Evolutionary conservation across 202 grass and related monocot genomes (phyloP).

Genomic region (Digitaria exilis): DNA sequence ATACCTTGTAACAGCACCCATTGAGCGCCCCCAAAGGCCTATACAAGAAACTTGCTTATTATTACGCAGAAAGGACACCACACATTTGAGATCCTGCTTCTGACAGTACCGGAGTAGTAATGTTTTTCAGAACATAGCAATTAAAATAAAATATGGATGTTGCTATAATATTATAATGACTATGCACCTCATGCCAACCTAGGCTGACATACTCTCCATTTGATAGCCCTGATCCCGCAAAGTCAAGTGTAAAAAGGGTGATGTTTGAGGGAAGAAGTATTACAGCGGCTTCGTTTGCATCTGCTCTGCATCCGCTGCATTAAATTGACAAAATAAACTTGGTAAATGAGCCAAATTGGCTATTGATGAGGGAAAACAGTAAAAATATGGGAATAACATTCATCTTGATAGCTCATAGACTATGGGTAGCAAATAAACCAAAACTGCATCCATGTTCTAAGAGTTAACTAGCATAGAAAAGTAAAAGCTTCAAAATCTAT

Average conservation of each 20-base stretch:
- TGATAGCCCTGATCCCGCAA: conserved; percentile 95
- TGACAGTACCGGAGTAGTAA: conserved; percentile 43
- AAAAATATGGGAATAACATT: conserved; percentile 29
- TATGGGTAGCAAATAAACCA: background rate
- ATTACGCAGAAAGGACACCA: conserved; percentile 74
- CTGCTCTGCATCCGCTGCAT: conserved; percentile 98
- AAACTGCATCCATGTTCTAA: background rate
- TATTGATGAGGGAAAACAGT: conserved; percentile 16
- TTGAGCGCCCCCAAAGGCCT: conserved; percentile 97
- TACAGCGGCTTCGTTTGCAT: conserved; percentile 98
- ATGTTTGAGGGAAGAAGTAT: conserved; percentile 99
- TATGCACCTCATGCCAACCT: conserved; percentile 97
- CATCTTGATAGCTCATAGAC: conserved; percentile 22
- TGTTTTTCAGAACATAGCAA: conserved; percentile 38
- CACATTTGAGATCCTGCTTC: conserved; percentile 97
- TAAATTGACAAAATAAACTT: conserved; percentile 29
- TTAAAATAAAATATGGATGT: conserved; percentile 16
- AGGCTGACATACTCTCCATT: conserved; percentile 96
- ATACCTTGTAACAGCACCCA: conserved; percentile 99
- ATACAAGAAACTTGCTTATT: conserved; percentile 94
- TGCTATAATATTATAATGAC: conserved; percentile 21
- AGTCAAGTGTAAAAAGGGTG: conserved; percentile 95
- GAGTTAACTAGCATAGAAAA: conserved; percentile 29
- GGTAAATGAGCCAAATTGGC: conserved; percentile 32
- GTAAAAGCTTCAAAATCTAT: conserved; percentile 5